Evolutionary conservation across 768 basidiomycete species (phyloP), one percentile per base, ranked within the genome.

Genomic region (Punctularia strigosozonata): DNA sequence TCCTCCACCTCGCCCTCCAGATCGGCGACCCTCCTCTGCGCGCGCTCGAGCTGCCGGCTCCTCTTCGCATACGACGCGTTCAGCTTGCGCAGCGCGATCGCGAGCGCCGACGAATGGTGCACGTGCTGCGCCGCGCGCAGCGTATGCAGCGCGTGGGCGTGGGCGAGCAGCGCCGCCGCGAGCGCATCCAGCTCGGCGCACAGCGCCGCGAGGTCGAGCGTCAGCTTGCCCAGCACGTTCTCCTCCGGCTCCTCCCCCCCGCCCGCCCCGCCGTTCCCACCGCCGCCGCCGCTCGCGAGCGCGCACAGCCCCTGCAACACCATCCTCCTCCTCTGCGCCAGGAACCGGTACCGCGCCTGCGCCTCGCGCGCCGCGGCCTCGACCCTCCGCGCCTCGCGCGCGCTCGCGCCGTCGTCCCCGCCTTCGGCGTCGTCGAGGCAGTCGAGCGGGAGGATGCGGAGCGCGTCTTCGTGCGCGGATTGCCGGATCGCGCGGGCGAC

Each of bases 41-140:
- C 63, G 6, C 61, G 56, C 22, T 60, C 54, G 20, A 84, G 63
- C 20, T 87, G 81, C 2, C 63, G 52, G 0, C 69, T 75, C 25
- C 83, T 72, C 28, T 73, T 72, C 4, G 75, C 73, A 43, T 82
- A 84, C 37, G 80, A 79, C 33, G 68, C 69, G 51, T 88, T 87
- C 21, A 88, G 64, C 68, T 89, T 89, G 8, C 84, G 71, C 37
- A 89, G 53, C 2, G 80, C 84, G 46, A 89, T 71, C 0, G 77
- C 75, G 8, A 88, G 68, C 14, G 85, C 81, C n/a, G 80, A 82
- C 1, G 80, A 68, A 59, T 71, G 75, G 56, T 88, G 86, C 25
- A 66, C 58, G 41, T 85, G 77, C 7, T 75, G 63, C 28, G 84
- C 46, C 26, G 64, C 62, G 12, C 65, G 57, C 3, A 88, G 68